Conservation (phyloP, 2,329 filamentous ascomycete genomes). For the Fusarium torulosum region DNA sequence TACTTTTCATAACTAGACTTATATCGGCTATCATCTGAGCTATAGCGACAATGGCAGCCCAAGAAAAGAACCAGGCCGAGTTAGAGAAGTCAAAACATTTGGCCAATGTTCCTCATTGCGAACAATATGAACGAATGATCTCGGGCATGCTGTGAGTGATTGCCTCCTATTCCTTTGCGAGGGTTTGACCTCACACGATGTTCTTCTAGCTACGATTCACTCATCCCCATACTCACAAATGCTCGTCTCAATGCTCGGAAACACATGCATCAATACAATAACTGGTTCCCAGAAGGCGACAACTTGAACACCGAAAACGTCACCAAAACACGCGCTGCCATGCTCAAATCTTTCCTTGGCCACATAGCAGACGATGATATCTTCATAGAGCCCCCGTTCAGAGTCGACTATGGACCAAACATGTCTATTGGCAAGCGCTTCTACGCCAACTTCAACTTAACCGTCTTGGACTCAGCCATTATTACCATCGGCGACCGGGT, state of each 20-base stretch:
- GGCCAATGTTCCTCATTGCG: constrained; percentile 66
- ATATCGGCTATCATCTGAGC: rapidly evolving
- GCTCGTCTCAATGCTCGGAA: constrained; percentile 63
- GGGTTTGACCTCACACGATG: rapidly evolving
- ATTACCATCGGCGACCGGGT: constrained; percentile 65
- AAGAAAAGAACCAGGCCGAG: constrained; percentile 23
- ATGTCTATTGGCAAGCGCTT: constrained; percentile 68
- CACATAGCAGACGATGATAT: constrained; percentile 59
- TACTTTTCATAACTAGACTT: too few relatives aligned
- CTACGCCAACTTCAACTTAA: constrained; percentile 67
- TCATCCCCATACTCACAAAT: constrained; percentile 57
- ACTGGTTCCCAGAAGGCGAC: constrained; percentile 58
- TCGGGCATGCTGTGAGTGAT: constrained; percentile 67
- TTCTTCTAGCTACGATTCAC: constrained; percentile 59
- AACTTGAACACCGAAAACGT: constrained; percentile 6
- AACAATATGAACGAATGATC: constrained; percentile 74
- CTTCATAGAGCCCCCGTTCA: constrained; percentile 69
- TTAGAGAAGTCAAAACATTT: constrained; percentile 47
- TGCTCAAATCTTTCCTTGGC: constrained; percentile 62
- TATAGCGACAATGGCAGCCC: constrained; percentile 9
- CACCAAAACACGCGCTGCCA: constrained; percentile 45
- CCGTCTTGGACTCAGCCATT: constrained; percentile 64
- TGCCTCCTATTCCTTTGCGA: neutral
- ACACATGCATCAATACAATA: constrained; percentile 66
- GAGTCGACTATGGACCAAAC: constrained; percentile 72